Percentiles rank a stretch among this genome's conserved stretches.
phyloP scores from a whole-genome alignment of 192 early-diverging fungal genomes.

The Coemansia sp. region DNA sequence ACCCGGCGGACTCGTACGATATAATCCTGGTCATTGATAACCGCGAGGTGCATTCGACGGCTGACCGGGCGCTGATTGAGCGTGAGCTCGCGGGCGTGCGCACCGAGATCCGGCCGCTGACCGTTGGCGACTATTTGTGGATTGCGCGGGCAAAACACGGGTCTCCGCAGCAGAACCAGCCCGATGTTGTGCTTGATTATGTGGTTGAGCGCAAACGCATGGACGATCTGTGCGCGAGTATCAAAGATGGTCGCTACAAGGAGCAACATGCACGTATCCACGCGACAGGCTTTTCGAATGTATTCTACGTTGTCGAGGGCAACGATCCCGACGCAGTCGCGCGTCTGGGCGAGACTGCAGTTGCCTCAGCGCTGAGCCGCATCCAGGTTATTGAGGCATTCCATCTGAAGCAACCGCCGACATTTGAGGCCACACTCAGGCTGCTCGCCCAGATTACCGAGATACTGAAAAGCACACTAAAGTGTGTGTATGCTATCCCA shows the following conservation, averaged over 20 bases:
- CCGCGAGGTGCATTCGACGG: constrained; percentile 71
- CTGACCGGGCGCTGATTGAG: constrained; percentile 73
- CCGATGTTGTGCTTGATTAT: constrained; percentile 77
- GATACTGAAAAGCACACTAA: constrained; percentile 53
- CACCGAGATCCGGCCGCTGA: constrained; percentile 61
- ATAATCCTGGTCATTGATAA: constrained; percentile 75
- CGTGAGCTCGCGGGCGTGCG: constrained; percentile 62
- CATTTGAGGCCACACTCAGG: constrained; percentile 78
- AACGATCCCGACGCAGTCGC: constrained; percentile 61
- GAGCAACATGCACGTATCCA: constrained; percentile 91
- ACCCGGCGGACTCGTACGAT: constrained; percentile 38
- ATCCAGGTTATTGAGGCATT: constrained; percentile 79
- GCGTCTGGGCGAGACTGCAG: constrained; percentile 59
- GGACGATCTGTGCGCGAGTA: constrained; percentile 88
- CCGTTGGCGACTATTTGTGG: constrained; percentile 90
- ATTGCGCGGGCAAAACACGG: constrained; percentile 58
- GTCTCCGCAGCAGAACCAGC: constrained; percentile 21
- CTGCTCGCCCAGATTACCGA: constrained; percentile 69
- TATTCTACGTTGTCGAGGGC: constrained; percentile 90
- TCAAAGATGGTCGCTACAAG: constrained; percentile 88
- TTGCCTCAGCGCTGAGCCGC: constrained; percentile 71
- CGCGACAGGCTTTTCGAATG: constrained; percentile 65
- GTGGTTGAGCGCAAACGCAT: constrained; percentile 93
- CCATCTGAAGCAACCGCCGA: constrained; percentile 74
- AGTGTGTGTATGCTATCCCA: constrained; percentile 59